phyloP scores from a whole-genome alignment of 306 rosid genomes.

The Biancaea sappan region DNA sequence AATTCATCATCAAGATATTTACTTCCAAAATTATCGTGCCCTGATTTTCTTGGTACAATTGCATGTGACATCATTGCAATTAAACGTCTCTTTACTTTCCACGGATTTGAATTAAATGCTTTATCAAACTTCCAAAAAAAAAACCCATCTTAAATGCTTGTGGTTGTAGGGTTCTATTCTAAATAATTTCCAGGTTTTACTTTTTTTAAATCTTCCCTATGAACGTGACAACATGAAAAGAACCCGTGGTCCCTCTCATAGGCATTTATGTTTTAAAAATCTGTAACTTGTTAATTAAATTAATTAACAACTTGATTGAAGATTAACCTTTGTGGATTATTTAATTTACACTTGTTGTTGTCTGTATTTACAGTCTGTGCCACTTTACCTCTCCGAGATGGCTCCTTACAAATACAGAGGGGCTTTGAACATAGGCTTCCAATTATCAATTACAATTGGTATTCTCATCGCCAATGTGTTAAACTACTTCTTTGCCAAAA shows the following conservation, averaged over 20 bases:
- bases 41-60: conserved; percentile 38
- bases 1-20: not conserved
- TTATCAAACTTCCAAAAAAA: not conserved
- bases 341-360: not conserved
- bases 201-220: not conserved
- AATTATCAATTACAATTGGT: conserved; percentile 79
- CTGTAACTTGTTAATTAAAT: not conserved
- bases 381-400: conserved; percentile 90
- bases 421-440: conserved; percentile 82
- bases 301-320: not conserved
- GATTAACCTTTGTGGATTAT: not conserved
- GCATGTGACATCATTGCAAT: conserved; percentile 27
- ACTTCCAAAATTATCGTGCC: conserved; percentile 33
- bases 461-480: conserved; percentile 80
- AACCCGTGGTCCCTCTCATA: not conserved
- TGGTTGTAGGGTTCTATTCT: not conserved
- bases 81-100: conserved; percentile 12
- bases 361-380: conserved; percentile 63
- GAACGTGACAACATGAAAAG: conserved; percentile 16
- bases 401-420: conserved; percentile 91
- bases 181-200: not conserved
- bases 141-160: not conserved
- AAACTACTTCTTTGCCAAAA: conserved; percentile 87
- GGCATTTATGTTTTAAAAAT: not conserved
- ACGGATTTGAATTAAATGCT: conserved; percentile 33